A percentile compares a stretch with the other conserved stretches of the same genome.
Conservation (phyloP, 78 protist genomes). For the Emiliania huxleyi region DNA sequence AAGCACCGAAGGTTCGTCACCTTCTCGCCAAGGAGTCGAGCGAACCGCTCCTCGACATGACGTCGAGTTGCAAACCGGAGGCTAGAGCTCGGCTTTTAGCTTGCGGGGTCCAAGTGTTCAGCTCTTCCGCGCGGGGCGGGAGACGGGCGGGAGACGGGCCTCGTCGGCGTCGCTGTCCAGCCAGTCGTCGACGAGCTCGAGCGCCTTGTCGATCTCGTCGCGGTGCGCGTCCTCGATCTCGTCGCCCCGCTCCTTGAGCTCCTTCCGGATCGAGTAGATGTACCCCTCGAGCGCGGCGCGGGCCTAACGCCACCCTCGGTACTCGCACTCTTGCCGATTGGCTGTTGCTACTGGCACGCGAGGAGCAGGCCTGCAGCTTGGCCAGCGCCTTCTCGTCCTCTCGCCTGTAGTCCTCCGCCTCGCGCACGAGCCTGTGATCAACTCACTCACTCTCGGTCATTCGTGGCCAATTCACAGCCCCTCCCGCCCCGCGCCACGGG, state of each 20-base stretch:
- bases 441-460: no score
- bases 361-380: no score
- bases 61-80: neutral
- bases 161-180: constrained; percentile 26
- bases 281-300: constrained; percentile 1
- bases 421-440: no score
- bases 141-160: neutral
- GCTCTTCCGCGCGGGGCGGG: neutral
- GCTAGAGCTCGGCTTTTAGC: no score
- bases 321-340: no score
- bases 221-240: neutral
- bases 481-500: no score
- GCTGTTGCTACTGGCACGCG: no score
- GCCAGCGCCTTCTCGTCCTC: constrained; percentile 32
- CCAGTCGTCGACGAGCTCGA: constrained; percentile 43
- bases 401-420: constrained; percentile 39
- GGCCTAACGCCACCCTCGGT: constrained; percentile 36
- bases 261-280: neutral
- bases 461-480: no score
- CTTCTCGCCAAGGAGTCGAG: neutral
- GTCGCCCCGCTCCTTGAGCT: constrained; percentile 24
- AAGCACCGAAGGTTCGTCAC: no score
- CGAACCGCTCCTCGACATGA: neutral
- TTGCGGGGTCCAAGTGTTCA: no score
- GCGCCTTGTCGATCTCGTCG: neutral